Base-by-base conservation (phyloP, 1,284 basidiomycete species). In the Ustilago cynodontis region DNA sequence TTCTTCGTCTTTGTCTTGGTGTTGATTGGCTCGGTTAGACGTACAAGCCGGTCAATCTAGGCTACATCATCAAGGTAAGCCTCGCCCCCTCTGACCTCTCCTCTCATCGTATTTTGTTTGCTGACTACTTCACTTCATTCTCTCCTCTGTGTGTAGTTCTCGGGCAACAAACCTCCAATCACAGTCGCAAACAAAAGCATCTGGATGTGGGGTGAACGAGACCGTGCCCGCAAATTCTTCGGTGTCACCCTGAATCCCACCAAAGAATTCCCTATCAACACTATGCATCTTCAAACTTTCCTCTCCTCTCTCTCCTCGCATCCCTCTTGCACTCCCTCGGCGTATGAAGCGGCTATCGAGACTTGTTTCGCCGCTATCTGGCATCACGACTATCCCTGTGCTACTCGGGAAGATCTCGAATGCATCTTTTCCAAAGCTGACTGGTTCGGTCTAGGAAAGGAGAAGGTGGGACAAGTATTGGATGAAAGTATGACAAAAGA, bases 121-220 rank as follows among this genome's bases (percentile, higher is more conserved):
- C 37, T 45, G 29, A 58, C 56, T n/a, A n/a, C n/a, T n/a, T n/a
- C n/a, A n/a, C n/a, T n/a, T n/a, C n/a, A n/a, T n/a, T n/a, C n/a
- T n/a, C n/a, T 16, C 20, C 5, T 29, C 10, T 16, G 9, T 50
- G n/a, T 26, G 37, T 37, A 74, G 70, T 77, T 60, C 18, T 73
- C 84, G 4, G 65, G 70, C n/a, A 86, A 86, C 69, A 70, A 67
- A 47, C 82, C 84, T 1, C 84, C 84, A 3, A 81, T 85, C 49
- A 64, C 53, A 14, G 82, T 84, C 0, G 64, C 65, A 2, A 83
- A 85, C 68, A 86, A 86, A 64, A 81, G 83, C 18, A 24, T 39
- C 2, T 79, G 73, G 65, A 83, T 84, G 82, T 54, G 63, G 41
- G 51, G 65, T 0, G 80, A 82, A 31, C 78, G 81, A 8, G 63